Conservation (phyloP, 2,329 filamentous ascomycete genomes). For the Nannizziopsis barbatae region DNA sequence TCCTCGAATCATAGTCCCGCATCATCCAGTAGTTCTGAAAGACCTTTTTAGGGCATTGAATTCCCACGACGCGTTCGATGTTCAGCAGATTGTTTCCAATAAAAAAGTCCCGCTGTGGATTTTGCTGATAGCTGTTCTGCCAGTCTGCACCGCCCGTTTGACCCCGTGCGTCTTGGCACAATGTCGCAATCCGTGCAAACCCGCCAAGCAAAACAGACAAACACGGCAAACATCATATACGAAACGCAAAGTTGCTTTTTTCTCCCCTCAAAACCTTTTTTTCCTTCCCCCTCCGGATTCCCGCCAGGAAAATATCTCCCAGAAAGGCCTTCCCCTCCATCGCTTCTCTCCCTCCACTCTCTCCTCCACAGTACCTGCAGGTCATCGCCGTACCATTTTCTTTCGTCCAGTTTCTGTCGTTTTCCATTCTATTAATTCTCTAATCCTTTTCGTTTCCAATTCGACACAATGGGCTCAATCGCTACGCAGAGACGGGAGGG, state of each 20-base stretch:
- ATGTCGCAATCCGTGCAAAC: slow-evolving; percentile 6
- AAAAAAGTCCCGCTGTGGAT: too few species aligned
- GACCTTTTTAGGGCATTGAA: neutral
- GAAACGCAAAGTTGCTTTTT: neutral
- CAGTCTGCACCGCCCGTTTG: slow-evolving; percentile 3
- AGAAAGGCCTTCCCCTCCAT: slow-evolving; percentile 4
- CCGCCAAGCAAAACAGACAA: neutral
- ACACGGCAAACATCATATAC: neutral
- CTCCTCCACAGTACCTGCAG: neutral
- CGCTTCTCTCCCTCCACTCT: slow-evolving; percentile 9
- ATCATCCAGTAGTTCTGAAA: too few species aligned
- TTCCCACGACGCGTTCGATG: neutral
- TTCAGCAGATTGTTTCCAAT: too few species aligned
- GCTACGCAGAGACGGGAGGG: slow-evolving; percentile 33
- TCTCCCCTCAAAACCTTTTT: neutral
- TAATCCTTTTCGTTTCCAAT: slow-evolving; percentile 15
- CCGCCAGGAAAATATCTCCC: neutral
- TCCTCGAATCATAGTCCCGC: too few species aligned
- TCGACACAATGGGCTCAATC: slow-evolving; percentile 44
- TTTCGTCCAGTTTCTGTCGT: slow-evolving; percentile 17
- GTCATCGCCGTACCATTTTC: slow-evolving; percentile 10
- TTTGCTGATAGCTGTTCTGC: neutral
- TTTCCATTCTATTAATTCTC: slow-evolving; percentile 14
- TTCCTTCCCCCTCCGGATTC: neutral
- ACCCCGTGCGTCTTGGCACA: neutral